Conservation (phyloP, 305 asterid species). For the Fraxinus dipetala region DNA sequence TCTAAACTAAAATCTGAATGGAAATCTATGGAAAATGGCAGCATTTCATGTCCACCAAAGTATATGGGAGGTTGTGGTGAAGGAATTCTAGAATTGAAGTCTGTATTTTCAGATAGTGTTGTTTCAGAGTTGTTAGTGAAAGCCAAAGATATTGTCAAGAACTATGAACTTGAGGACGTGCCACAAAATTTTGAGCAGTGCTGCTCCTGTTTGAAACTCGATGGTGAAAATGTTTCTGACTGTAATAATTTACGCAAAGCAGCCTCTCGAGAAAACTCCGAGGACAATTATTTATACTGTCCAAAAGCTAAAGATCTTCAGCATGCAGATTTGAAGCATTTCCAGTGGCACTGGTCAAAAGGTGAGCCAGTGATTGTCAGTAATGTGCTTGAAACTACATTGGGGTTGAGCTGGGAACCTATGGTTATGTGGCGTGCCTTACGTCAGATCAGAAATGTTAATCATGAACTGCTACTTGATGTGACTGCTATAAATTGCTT, state of each 20-base stretch:
- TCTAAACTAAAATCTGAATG: conserved; percentile 32
- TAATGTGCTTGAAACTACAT: conserved; percentile 47
- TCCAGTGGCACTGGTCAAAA: conserved; percentile 57
- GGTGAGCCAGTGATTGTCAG: conserved; percentile 70
- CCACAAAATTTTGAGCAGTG: conserved; percentile 20
- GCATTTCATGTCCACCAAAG: conserved; percentile 47
- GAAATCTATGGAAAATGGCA: conserved; percentile 43
- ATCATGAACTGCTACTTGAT: conserved; percentile 28
- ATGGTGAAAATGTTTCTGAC: conserved; percentile 23
- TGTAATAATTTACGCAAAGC: conserved; percentile 35
- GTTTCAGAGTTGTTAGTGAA: conserved; percentile 41
- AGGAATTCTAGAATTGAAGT: conserved; percentile 44
- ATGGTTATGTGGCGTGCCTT: conserved; percentile 87
- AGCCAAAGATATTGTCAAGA: conserved; percentile 38
- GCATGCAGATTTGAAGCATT: conserved; percentile 48
- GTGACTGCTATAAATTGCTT: conserved; percentile 60
- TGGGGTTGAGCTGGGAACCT: conserved; percentile 82
- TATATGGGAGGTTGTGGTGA: conserved; percentile 48
- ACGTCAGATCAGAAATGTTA: conserved; percentile 41
- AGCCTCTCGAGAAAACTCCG: conserved; percentile 42
- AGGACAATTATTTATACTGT: conserved; percentile 53
- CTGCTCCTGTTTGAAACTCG: conserved; percentile 39
- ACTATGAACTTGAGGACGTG: conserved; percentile 20
- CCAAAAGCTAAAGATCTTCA: conserved; percentile 47
- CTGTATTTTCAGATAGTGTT: conserved; percentile 34